phyloP scores from a whole-genome alignment of 352 stramenopile species.

The Pythium insidiosum region DNA sequence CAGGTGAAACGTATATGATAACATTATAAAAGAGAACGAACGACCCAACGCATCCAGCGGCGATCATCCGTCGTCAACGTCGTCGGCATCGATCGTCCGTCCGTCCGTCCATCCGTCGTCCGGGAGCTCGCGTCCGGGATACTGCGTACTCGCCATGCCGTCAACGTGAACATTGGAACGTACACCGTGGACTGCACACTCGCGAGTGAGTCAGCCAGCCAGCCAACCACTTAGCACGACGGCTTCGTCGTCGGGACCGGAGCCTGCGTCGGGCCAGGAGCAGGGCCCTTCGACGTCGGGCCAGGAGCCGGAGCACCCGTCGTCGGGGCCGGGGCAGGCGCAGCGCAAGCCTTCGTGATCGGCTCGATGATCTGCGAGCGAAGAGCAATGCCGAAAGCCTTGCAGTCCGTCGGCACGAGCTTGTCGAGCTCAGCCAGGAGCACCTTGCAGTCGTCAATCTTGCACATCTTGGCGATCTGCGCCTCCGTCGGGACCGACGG shows the following conservation, averaged over 20 bases:
- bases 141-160: too few species aligned
- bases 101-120: too few species aligned
- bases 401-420: not conserved
- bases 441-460: constrained; percentile 5
- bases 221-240: constrained; percentile 4
- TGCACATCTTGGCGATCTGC: constrained; percentile 4
- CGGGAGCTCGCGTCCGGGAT: too few species aligned
- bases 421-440: constrained; percentile 1
- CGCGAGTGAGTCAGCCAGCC: too few species aligned
- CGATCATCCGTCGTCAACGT: too few species aligned
- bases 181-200: too few species aligned
- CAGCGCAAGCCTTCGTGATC: not conserved
- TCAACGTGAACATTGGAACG: too few species aligned
- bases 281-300: not conserved
- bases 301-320: not conserved
- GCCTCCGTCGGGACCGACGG: not conserved
- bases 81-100: too few species aligned
- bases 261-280: not conserved
- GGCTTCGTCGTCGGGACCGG: constrained; percentile 1
- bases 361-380: constrained; percentile 1
- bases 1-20: too few species aligned
- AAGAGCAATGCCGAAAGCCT: not conserved
- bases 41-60: too few species aligned
- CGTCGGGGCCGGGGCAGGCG: too few species aligned
- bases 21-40: too few species aligned